A percentile compares a stretch with the other conserved stretches of the same genome.
Evolutionary conservation across 371 early-diverging fungal genomes (phyloP).

Genomic region (Mucor saturninus): DNA sequence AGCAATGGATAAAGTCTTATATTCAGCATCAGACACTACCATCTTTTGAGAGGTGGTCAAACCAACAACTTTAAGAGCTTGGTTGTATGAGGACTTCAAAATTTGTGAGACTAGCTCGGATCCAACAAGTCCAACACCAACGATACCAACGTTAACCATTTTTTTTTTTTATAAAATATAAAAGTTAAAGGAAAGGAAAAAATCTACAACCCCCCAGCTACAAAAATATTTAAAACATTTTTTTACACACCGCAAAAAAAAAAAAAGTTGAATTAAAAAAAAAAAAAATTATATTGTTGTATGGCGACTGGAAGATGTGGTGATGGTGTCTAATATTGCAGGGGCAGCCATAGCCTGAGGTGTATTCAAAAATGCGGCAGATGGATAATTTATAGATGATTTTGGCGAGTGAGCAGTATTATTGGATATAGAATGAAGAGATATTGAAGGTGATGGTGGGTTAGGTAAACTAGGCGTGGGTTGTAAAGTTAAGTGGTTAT

Average conservation of each 20-base stretch:
- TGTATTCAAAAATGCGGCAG: slow-evolving; percentile 35
- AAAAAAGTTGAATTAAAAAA: not conserved
- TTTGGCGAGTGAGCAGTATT: slow-evolving; percentile 20
- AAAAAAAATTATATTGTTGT: not conserved
- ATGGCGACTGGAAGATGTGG: slow-evolving; percentile 32
- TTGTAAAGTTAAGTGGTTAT: slow-evolving; percentile 28
- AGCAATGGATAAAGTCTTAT: slow-evolving; percentile 26
- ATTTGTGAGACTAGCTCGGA: slow-evolving; percentile 84
- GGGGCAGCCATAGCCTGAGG: slow-evolving; percentile 45
- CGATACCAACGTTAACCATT: slow-evolving; percentile 83
- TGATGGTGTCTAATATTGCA: slow-evolving; percentile 43
- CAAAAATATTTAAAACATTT: slow-evolving; percentile 8
- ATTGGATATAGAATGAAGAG: slow-evolving; percentile 26
- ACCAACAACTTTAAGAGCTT: slow-evolving; percentile 55
- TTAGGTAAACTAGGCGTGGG: slow-evolving; percentile 17
- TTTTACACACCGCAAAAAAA: not conserved
- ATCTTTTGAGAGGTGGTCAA: slow-evolving; percentile 73
- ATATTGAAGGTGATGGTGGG: slow-evolving; percentile 25
- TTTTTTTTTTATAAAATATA: slow-evolving; percentile 5
- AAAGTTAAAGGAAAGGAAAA: not conserved
- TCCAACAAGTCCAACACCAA: slow-evolving; percentile 95
- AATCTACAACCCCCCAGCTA: slow-evolving; percentile 1
- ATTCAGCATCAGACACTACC: slow-evolving; percentile 53
- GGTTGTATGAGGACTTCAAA: slow-evolving; percentile 36
- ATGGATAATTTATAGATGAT: slow-evolving; percentile 29